These are phyloP conservation scores for Clarkia xantiana DNA, from an alignment of 345 rosid species.

Conservation along the genomic window DNA sequence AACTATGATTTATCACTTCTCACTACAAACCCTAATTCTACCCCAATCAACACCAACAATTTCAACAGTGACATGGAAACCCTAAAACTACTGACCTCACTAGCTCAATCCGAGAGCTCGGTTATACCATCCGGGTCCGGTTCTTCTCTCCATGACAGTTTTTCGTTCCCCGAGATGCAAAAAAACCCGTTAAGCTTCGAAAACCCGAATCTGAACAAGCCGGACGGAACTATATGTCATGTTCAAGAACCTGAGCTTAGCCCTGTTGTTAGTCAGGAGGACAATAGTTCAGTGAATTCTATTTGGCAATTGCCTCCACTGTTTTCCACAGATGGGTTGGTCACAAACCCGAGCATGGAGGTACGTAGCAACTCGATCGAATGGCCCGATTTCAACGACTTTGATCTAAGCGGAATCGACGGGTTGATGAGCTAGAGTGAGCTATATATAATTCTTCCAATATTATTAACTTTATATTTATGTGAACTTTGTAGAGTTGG, in stretches of 20 bases:
- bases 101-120: slow-evolving; percentile 1
- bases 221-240: background rate
- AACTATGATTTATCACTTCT: slow-evolving; percentile 2
- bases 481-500: too few relatives aligned
- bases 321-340: slow-evolving; percentile 3
- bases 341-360: slow-evolving; percentile 10
- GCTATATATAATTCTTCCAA: too few relatives aligned
- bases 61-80: slow-evolving; percentile 18
- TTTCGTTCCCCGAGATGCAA: slow-evolving; percentile 39
- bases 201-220: slow-evolving; percentile 7
- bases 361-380: slow-evolving; percentile 15
- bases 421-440: too few relatives aligned
- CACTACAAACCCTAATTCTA: background rate
- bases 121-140: slow-evolving; percentile 9
- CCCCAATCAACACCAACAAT: slow-evolving; percentile 8
- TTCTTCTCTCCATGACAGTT: slow-evolving; percentile 9
- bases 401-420: slow-evolving; percentile 15
- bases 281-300: slow-evolving; percentile 15
- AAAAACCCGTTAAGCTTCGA: slow-evolving; percentile 13
- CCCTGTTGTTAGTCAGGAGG: slow-evolving; percentile 13
- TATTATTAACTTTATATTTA: too few relatives aligned
- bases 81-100: slow-evolving; percentile 17
- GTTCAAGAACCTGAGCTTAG: slow-evolving; percentile 11
- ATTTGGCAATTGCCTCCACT: slow-evolving; percentile 22
- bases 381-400: slow-evolving; percentile 31